These are phyloP conservation scores for Diphasiastrum complanatum DNA, from an alignment of 83 land plant genomes.

Conservation along the genomic window DNA sequence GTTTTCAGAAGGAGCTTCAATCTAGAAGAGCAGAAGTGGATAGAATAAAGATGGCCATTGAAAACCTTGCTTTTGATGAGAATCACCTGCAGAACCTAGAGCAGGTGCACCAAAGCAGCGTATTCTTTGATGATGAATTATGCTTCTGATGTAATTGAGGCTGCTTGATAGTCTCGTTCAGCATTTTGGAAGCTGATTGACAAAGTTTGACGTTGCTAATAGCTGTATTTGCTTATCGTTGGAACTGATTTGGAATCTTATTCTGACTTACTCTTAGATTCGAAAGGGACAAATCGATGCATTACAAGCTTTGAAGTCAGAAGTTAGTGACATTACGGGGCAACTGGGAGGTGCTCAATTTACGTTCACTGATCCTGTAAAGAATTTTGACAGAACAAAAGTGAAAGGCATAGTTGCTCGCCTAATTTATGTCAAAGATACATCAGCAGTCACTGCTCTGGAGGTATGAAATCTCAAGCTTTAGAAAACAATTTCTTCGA, in stretches of 20 bases:
- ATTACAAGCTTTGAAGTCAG: conserved; percentile 66
- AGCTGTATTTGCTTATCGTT: conserved; percentile 6
- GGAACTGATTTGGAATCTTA: too few relatives aligned
- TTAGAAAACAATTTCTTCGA: too few relatives aligned
- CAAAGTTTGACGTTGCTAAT: neutral
- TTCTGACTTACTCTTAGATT: conserved; percentile 35
- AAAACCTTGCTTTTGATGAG: conserved; percentile 62
- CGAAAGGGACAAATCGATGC: conserved; percentile 49
- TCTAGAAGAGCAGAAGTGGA: conserved; percentile 64
- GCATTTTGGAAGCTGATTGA: too few relatives aligned
- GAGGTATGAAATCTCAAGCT: too few relatives aligned
- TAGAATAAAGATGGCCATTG: conserved; percentile 46
- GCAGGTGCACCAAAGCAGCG: neutral
- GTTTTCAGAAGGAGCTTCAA: conserved; percentile 68
- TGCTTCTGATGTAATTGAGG: neutral
- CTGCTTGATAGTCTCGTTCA: conserved; percentile 5
- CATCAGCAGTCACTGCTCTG: conserved; percentile 76
- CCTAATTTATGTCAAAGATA: conserved; percentile 83
- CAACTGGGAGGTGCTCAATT: conserved; percentile 69
- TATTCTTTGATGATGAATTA: neutral
- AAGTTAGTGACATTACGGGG: conserved; percentile 57
- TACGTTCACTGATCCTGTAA: conserved; percentile 62
- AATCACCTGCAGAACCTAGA: conserved; percentile 59
- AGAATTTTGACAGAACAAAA: conserved; percentile 75
- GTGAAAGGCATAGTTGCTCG: conserved; percentile 98